phyloP scores from a whole-genome alignment of 768 basidiomycete species.

The Cantharellus anzutake region DNA sequence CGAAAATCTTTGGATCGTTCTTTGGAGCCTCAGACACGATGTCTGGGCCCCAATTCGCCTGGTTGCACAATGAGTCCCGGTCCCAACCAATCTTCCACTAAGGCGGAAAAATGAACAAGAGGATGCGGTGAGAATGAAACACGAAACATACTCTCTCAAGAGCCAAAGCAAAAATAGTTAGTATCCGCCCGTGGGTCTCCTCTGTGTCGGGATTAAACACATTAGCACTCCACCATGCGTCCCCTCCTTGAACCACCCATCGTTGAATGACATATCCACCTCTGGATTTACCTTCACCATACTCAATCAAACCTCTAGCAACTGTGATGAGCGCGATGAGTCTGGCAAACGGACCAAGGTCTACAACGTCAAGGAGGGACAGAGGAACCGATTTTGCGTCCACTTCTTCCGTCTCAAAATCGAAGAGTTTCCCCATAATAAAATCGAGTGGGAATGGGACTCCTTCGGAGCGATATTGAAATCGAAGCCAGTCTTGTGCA shows the following conservation, averaged over 20 bases:
- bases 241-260: conserved; percentile 7
- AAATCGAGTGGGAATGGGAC: background rate
- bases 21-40: background rate
- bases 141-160: background rate
- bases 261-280: conserved; percentile 9
- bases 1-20: background rate
- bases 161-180: background rate
- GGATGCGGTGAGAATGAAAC: background rate
- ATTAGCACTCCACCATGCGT: background rate
- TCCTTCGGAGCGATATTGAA: background rate
- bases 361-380: conserved; percentile 9
- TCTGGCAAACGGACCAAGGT: conserved; percentile 20
- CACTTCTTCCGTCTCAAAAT: background rate
- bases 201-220: conserved; percentile 6
- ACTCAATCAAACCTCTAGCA: conserved; percentile 17
- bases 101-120: background rate
- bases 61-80: conserved; percentile 17
- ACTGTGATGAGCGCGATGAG: conserved; percentile 18
- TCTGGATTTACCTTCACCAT: conserved; percentile 17
- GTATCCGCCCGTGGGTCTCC: conserved; percentile 13
- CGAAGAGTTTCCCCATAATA: conserved; percentile 11
- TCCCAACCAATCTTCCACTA: conserved; percentile 24
- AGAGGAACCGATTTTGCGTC: background rate
- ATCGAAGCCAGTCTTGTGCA: conserved; percentile 15
- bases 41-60: background rate